phyloP scores from a whole-genome alignment of 805 yeast species.

The Metschnikowia dekortorum region DNA sequence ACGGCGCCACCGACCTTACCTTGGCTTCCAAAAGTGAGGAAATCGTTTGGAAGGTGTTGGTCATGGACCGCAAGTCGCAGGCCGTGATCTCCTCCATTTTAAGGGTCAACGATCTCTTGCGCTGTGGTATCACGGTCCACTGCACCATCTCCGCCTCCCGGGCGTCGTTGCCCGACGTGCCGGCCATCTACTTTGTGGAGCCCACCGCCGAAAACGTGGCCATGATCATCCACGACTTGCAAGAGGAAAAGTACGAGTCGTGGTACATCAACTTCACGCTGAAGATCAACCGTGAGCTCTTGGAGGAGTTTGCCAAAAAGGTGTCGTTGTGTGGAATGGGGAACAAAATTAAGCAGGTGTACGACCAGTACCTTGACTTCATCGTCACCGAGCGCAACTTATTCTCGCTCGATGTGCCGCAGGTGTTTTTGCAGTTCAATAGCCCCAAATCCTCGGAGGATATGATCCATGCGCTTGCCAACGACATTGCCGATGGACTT shows the following conservation, averaged over 20 bases:
- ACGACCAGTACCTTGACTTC: constrained; percentile 89
- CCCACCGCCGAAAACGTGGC: constrained; percentile 78
- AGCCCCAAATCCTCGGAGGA: constrained; percentile 71
- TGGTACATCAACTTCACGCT: constrained; percentile 86
- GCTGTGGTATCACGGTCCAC: constrained; percentile 91
- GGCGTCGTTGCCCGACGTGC: constrained; percentile 89
- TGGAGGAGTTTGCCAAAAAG: constrained; percentile 84
- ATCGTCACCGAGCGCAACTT: constrained; percentile 90
- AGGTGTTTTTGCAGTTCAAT: constrained; percentile 66
- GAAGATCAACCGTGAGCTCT: constrained; percentile 65
- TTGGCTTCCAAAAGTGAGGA: constrained; percentile 58
- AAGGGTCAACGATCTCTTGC: constrained; percentile 83
- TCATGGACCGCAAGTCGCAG: constrained; percentile 77
- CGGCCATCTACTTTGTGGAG: constrained; percentile 85
- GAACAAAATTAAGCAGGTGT: constrained; percentile 76
- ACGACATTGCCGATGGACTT: constrained; percentile 70
- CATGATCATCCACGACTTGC: constrained; percentile 66
- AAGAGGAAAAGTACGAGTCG: constrained; percentile 69
- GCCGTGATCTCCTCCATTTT: constrained; percentile 87
- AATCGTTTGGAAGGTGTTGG: constrained; percentile 84
- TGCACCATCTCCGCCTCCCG: constrained; percentile 66
- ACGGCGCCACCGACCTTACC: constrained; percentile 49
- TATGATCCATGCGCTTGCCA: constrained; percentile 63
- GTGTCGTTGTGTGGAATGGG: constrained; percentile 73
- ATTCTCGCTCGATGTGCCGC: constrained; percentile 68